Percentiles rank a stretch among this genome's conserved stretches.
phyloP scores from a whole-genome alignment of 306 rosid genomes.

The Pueraria montana region DNA sequence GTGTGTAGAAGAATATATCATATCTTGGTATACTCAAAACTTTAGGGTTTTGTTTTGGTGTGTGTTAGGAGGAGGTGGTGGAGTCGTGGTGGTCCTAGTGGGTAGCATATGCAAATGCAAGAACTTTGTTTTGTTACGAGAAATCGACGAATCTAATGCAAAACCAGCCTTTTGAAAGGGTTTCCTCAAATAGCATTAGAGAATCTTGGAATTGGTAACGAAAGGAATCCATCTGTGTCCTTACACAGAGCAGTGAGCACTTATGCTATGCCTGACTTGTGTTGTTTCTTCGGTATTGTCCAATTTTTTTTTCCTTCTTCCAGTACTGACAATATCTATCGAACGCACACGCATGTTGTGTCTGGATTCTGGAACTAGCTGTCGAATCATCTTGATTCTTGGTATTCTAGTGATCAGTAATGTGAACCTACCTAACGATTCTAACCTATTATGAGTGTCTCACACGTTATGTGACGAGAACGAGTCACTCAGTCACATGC shows the following conservation, averaged over 20 bases:
- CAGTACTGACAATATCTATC: slow-evolving; percentile 34
- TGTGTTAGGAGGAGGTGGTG: slow-evolving; percentile 15
- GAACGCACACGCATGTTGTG: slow-evolving; percentile 29
- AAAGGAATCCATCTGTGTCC: slow-evolving; percentile 59
- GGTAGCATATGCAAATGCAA: slow-evolving; percentile 56
- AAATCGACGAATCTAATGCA: slow-evolving; percentile 60
- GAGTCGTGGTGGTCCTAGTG: slow-evolving; percentile 50
- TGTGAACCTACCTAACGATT: slow-evolving; percentile 14
- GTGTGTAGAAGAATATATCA: slow-evolving; percentile 17
- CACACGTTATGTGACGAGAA: slow-evolving; percentile 34
- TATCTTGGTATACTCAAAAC: slow-evolving; percentile 49
- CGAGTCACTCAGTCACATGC: slow-evolving; percentile 11
- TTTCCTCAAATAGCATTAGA: slow-evolving; percentile 62
- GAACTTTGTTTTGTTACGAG: slow-evolving; percentile 67
- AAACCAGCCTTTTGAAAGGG: slow-evolving; percentile 61
- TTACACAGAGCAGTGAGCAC: slow-evolving; percentile 33
- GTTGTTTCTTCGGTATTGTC: slow-evolving; percentile 32
- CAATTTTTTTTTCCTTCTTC: slow-evolving; percentile 23
- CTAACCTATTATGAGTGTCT: slow-evolving; percentile 4
- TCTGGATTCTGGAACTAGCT: slow-evolving; percentile 10
- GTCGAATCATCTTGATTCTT: slow-evolving; percentile 31
- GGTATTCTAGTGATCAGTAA: slow-evolving; percentile 11
- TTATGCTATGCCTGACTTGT: slow-evolving; percentile 34
- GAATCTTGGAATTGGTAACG: slow-evolving; percentile 56
- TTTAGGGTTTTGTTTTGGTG: slow-evolving; percentile 42